A percentile compares a stretch with the other conserved stretches of the same genome.
Evolutionary conservation across 768 basidiomycete species (phyloP).

Genomic region (Phaffia tasmanica): DNA sequence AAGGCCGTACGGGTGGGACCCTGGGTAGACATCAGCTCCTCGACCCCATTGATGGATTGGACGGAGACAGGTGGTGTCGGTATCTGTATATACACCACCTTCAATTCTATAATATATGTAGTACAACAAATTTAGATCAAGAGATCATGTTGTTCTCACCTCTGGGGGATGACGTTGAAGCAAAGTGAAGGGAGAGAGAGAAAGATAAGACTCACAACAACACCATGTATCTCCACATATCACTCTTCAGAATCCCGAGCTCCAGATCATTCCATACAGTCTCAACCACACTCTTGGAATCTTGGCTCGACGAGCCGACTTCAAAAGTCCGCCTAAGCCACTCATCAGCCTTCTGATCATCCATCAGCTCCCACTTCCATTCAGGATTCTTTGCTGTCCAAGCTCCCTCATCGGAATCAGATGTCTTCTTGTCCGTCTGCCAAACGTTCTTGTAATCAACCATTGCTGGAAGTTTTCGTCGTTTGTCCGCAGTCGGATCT

Average conservation of each 20-base stretch:
- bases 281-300: background rate
- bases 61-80: slow-evolving; percentile 38
- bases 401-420: background rate
- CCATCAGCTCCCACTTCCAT: slow-evolving; percentile 20
- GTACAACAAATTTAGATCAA: background rate
- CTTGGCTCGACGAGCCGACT: background rate
- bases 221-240: slow-evolving; percentile 16
- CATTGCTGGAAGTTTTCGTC: background rate
- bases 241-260: slow-evolving; percentile 11
- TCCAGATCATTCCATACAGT: background rate
- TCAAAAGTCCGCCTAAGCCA: slow-evolving; percentile 1
- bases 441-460: slow-evolving; percentile 4
- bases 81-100: slow-evolving; percentile 37
- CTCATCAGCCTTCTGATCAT: slow-evolving; percentile 11
- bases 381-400: slow-evolving; percentile 1
- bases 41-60: slow-evolving; percentile 35
- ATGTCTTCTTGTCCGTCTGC: slow-evolving; percentile 19
- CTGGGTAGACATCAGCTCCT: slow-evolving; percentile 27
- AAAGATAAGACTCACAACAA: slow-evolving; percentile 11
- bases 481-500: no score
- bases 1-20: background rate
- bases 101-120: slow-evolving; percentile 2
- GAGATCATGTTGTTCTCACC: background rate
- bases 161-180: background rate
- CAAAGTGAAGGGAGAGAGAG: no score